Percentiles rank a stretch among this genome's conserved stretches.
phyloP scores from a whole-genome alignment of 1,284 basidiomycete genomes.

The Ceratobasidium sp. region DNA sequence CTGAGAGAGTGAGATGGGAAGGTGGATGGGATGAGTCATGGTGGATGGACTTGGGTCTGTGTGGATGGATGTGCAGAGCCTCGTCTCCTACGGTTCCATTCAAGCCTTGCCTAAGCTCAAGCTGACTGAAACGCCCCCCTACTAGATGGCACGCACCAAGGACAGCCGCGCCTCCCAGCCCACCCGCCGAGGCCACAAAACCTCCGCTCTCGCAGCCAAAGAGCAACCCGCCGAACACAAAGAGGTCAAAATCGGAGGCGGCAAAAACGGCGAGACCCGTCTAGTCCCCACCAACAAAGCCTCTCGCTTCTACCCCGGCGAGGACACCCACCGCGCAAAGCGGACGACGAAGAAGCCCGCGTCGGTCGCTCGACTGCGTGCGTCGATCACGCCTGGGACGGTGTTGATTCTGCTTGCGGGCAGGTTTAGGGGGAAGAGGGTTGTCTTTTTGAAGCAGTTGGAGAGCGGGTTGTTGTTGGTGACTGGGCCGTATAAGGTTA shows the following conservation, averaged over 20 bases:
- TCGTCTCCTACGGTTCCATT: background rate
- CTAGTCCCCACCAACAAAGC: constrained; percentile 88
- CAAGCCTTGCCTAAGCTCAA: background rate
- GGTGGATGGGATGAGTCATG: constrained; percentile 28
- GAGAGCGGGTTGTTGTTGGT: constrained; percentile 94
- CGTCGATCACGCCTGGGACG: constrained; percentile 93
- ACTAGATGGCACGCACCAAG: constrained; percentile 43
- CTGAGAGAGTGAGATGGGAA: background rate
- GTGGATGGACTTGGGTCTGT: constrained; percentile 42
- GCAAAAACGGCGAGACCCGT: constrained; percentile 93
- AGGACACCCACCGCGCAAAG: constrained; percentile 93
- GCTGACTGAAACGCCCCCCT: constrained; percentile 5
- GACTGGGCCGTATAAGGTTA: constrained; percentile 98
- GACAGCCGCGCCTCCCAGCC: constrained; percentile 41
- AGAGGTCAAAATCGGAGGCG: constrained; percentile 89
- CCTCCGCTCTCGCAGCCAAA: constrained; percentile 74
- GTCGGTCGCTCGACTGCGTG: constrained; percentile 83
- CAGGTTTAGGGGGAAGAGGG: constrained; percentile 98
- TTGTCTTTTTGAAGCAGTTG: constrained; percentile 98
- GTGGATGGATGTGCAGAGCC: background rate
- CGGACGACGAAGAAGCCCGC: constrained; percentile 86
- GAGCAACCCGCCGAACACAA: constrained; percentile 70
- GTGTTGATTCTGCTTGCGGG: constrained; percentile 98
- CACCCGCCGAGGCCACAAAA: constrained; percentile 74
- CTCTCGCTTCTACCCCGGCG: constrained; percentile 96